Base-by-base conservation (phyloP, 345 rosid species). In the Salix viminalis region DNA sequence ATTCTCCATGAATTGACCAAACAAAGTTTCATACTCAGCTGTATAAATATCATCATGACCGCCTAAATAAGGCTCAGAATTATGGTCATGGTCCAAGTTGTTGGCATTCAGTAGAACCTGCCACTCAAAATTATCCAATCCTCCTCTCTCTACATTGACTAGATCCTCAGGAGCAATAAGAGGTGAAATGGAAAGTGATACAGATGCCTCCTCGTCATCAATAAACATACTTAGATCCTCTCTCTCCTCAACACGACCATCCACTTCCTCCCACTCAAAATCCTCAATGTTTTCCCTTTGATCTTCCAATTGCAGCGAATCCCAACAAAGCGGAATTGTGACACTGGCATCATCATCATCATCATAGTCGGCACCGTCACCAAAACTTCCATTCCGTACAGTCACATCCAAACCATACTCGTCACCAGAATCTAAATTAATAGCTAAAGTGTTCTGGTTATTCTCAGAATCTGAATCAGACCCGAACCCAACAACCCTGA, bases 201-300 rank as follows among this genome's bases (percentile, higher is more conserved):
- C 89, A 0, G 96, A 89, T 69, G 86, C 87, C 75, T 88, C 91
- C 67, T 86, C 93, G 68, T 89, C 84, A 39, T 85, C 94, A 32
- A 89, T 83, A 79, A 86, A 86, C 83, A 87, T 83, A 64, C 84
- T 93, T 52, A 87, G 77, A 70, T 85, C 81, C 62, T 90, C 91
- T 62, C 96, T 86, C 77, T 91, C 96, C 73, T 91, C 94, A n/a
- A 77, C 75, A 62, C 84, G 82, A 64, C 82, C 94, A 81, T 89
- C 91, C 52, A 94, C 94, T 82, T 95, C 97, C 83, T 93, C 99
- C 99, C 99, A 95, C 83, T 91, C 99, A 7, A 88, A 87, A 64
- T 94, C 95, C 79, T 91, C 98, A 66, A 82, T 85, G 71, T 79
- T 75, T n/a, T 84, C 90, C 44, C 88, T 82, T 67, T 80, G 83